These are phyloP conservation scores for Parathielavia appendiculata DNA, from an alignment of 495 filamentous ascomycete species.

Conservation along the genomic window DNA sequence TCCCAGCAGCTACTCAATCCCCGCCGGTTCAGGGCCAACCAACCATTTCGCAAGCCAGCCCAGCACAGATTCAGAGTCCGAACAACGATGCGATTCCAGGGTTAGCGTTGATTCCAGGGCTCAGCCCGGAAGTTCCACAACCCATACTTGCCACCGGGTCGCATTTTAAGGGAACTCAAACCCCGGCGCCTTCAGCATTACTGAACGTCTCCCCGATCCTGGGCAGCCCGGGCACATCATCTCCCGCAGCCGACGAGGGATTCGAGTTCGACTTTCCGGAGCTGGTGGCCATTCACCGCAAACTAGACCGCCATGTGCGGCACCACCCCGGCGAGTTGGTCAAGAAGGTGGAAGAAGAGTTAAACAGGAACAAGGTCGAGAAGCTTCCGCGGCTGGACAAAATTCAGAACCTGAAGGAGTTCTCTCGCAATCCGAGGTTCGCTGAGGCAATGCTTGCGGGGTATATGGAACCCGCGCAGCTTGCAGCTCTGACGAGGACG, in stretches of 20 bases:
- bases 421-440: conserved; percentile 14
- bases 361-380: not conserved
- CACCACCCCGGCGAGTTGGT: conserved; percentile 3
- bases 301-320: conserved; percentile 10
- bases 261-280: not conserved
- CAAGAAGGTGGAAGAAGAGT: not conserved
- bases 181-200: not conserved
- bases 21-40: no score
- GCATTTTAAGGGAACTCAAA: not conserved
- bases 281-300: not conserved
- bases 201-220: not conserved
- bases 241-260: not conserved
- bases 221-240: not conserved
- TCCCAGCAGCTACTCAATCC: not conserved
- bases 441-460: conserved; percentile 28
- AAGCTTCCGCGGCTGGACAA: conserved; percentile 22
- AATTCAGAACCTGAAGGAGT: conserved; percentile 14
- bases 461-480: conserved; percentile 13
- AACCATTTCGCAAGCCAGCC: not conserved
- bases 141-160: conserved; percentile 6
- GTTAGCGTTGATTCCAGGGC: not conserved
- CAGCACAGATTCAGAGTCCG: not conserved
- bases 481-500: conserved; percentile 11
- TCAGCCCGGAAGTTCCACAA: not conserved
- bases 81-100: not conserved